Conservation (phyloP, 192 early-diverging fungal genomes). For the Coemansia sp. region DNA sequence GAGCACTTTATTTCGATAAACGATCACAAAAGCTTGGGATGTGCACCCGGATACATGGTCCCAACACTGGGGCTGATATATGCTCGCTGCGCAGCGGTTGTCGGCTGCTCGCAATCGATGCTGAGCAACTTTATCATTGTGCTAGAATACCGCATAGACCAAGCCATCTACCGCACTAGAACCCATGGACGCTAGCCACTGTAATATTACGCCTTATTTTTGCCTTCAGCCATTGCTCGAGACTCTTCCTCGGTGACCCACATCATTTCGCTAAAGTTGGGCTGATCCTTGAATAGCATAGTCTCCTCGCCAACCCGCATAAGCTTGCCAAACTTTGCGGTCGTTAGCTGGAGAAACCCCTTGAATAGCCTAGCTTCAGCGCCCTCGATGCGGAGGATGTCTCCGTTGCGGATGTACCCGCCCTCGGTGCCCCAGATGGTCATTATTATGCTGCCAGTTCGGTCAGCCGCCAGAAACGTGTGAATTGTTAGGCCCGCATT, state of each 20-base stretch:
- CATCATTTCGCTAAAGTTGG: slow-evolving; percentile 48
- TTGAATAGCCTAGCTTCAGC: slow-evolving; percentile 56
- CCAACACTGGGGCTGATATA: slow-evolving; percentile 35
- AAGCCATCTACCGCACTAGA: neutral
- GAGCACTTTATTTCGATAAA: slow-evolving; percentile 12
- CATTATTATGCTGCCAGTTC: slow-evolving; percentile 58
- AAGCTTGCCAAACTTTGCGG: slow-evolving; percentile 55
- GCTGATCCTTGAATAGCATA: slow-evolving; percentile 45
- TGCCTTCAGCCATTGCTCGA: slow-evolving; percentile 14
- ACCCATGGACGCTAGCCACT: neutral
- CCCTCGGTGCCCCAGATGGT: slow-evolving; percentile 60
- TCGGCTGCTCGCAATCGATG: slow-evolving; percentile 20
- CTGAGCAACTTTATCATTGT: slow-evolving; percentile 1
- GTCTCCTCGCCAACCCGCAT: slow-evolving; percentile 60
- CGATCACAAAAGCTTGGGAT: neutral
- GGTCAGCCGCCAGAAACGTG: slow-evolving; percentile 63
- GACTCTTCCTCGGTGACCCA: slow-evolving; percentile 54
- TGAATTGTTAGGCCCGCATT: slow-evolving; percentile 57
- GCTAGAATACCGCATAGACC: neutral
- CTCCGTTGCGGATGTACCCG: slow-evolving; percentile 55
- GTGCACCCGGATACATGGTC: slow-evolving; percentile 28
- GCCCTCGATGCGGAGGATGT: slow-evolving; percentile 58
- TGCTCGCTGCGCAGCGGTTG: slow-evolving; percentile 37
- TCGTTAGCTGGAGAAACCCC: slow-evolving; percentile 57
- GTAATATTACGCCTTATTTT: neutral